Evolutionary conservation across 1,284 basidiomycete species (phyloP).

Genomic region (Ustilago hordei): DNA sequence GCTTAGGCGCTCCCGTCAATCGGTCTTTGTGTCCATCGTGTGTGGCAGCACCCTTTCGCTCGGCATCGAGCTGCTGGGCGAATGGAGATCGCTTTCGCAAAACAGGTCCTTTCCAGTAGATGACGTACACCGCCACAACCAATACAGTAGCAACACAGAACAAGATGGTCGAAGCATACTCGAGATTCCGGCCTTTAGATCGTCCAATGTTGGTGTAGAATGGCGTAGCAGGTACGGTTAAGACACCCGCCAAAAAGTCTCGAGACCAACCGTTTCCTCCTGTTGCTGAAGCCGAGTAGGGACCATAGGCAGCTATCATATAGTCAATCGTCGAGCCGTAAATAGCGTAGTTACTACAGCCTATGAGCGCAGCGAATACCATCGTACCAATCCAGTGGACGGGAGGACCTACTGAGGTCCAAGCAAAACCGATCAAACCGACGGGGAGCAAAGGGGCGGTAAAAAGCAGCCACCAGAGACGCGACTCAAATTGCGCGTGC

Average conservation of each 20-base stretch:
- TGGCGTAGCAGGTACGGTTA: slow-evolving; percentile 70
- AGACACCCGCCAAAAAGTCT: slow-evolving; percentile 70
- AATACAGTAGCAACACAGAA: slow-evolving; percentile 70
- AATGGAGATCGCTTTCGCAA: slow-evolving; percentile 48
- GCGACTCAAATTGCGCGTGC: slow-evolving; percentile 67
- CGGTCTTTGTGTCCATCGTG: slow-evolving; percentile 27
- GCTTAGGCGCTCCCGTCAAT: slow-evolving; percentile 29
- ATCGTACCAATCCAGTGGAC: slow-evolving; percentile 71
- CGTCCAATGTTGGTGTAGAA: slow-evolving; percentile 69
- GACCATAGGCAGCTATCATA: slow-evolving; percentile 71
- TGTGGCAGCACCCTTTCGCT: slow-evolving; percentile 17
- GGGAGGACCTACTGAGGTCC: slow-evolving; percentile 70
- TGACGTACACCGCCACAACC: slow-evolving; percentile 70
- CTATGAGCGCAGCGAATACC: slow-evolving; percentile 70
- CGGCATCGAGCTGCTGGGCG: slow-evolving; percentile 34
- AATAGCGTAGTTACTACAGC: slow-evolving; percentile 69
- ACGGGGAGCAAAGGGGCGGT: slow-evolving; percentile 70
- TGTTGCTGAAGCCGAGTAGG: slow-evolving; percentile 71
- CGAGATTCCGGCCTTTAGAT: slow-evolving; percentile 60
- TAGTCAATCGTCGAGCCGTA: slow-evolving; percentile 70
- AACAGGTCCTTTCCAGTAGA: slow-evolving; percentile 70
- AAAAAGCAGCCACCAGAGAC: slow-evolving; percentile 70
- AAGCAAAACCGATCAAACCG: slow-evolving; percentile 71
- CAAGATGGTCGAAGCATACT: slow-evolving; percentile 71
- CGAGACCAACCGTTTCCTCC: slow-evolving; percentile 67